These are phyloP conservation scores for Cudoniella acicularis DNA, from an alignment of 495 filamentous ascomycete genomes.

Conservation along the genomic window DNA sequence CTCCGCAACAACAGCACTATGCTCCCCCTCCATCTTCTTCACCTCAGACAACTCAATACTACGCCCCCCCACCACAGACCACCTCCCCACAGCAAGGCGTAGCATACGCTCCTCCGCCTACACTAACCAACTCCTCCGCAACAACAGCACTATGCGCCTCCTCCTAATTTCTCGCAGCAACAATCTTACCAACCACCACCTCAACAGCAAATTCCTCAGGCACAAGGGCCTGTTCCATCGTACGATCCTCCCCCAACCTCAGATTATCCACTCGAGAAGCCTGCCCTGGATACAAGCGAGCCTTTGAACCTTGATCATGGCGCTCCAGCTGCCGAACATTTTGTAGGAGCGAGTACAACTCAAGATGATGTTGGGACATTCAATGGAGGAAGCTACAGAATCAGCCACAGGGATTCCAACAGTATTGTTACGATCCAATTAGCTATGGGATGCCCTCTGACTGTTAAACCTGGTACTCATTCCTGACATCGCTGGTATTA, in stretches of 20 bases:
- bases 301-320: slow-evolving; percentile 36
- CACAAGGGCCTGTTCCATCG: slow-evolving; percentile 17
- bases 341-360: slow-evolving; percentile 55
- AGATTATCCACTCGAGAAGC: slow-evolving; percentile 24
- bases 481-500: not conserved
- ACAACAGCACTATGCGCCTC: slow-evolving; percentile 34
- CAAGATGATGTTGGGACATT: slow-evolving; percentile 88
- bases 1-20: slow-evolving; percentile 30
- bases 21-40: slow-evolving; percentile 32
- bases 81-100: slow-evolving; percentile 21
- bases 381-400: slow-evolving; percentile 90
- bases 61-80: slow-evolving; percentile 32
- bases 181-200: slow-evolving; percentile 22
- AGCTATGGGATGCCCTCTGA: slow-evolving; percentile 81
- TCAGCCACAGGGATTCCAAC: slow-evolving; percentile 90
- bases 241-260: slow-evolving; percentile 25
- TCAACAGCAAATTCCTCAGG: slow-evolving; percentile 9
- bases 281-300: slow-evolving; percentile 26
- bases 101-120: slow-evolving; percentile 18
- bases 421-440: slow-evolving; percentile 85
- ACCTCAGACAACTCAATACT: slow-evolving; percentile 24
- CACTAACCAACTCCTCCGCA: slow-evolving; percentile 28
- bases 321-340: slow-evolving; percentile 48
- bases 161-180: slow-evolving; percentile 22
- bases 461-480: slow-evolving; percentile 68